A percentile compares a stretch with the other conserved stretches of the same genome.
phyloP scores from a whole-genome alignment of 2,329 filamentous ascomycete species.

The Mariannaea elegans region DNA sequence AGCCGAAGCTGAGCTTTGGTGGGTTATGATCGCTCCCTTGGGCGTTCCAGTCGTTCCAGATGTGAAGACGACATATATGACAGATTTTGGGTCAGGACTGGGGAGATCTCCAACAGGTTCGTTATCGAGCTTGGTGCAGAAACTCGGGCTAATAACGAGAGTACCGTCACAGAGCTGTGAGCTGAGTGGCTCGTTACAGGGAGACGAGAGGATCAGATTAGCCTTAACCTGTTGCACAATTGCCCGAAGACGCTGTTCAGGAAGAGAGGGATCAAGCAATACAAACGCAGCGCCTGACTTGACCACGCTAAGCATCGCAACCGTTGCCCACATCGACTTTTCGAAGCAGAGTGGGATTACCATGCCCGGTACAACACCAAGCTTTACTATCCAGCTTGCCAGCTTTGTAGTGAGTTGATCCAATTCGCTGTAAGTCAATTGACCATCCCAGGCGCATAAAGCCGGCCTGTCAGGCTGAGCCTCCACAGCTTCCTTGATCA shows the following conservation, averaged over 20 bases:
- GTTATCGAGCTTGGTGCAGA: background rate
- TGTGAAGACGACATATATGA: conserved; percentile 20
- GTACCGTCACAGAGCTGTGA: background rate
- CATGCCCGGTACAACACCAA: background rate
- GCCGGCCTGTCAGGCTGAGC: background rate
- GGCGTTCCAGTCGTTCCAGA: conserved; percentile 26
- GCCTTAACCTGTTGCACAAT: conserved; percentile 10
- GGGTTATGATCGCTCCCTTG: conserved; percentile 22
- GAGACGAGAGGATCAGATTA: background rate
- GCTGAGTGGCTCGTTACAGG: background rate
- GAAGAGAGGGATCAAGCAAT: too few species aligned
- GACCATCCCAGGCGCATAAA: background rate
- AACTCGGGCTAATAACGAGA: background rate
- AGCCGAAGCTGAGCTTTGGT: conserved; percentile 19
- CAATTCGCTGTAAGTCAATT: background rate
- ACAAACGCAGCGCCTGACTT: conserved; percentile 5
- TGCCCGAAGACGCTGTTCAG: too few species aligned
- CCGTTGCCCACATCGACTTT: conserved; percentile 8
- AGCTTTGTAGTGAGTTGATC: background rate
- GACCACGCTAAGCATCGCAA: conserved; percentile 8
- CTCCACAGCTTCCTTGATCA: background rate
- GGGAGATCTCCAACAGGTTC: background rate
- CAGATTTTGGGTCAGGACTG: background rate
- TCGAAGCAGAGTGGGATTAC: conserved; percentile 6
- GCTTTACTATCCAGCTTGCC: background rate